Evolutionary conservation across 129 eudicot species (phyloP).

Genomic region (Silybum marianum): DNA sequence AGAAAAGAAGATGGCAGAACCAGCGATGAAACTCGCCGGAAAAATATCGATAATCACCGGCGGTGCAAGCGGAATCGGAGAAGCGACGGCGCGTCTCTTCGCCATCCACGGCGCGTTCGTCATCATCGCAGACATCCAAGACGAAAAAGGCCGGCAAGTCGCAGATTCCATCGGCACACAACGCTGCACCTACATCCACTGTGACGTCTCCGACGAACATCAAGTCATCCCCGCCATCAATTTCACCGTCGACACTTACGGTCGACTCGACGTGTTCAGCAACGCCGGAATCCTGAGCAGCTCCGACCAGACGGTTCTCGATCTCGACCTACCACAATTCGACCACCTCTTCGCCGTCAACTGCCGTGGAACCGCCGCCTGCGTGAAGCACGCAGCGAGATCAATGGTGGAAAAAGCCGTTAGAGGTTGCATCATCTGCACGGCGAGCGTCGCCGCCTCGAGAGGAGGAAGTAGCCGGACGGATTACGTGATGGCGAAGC

Average conservation of each 20-base stretch:
- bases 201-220: conserved; percentile 41
- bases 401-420: conserved; percentile 31
- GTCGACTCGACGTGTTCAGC: conserved; percentile 50
- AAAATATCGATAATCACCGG: conserved; percentile 52
- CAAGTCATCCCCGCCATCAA: conserved; percentile 37
- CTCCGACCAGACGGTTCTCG: conserved; percentile 18
- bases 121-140: conserved; percentile 49
- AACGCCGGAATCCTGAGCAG: conserved; percentile 44
- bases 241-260: conserved; percentile 23
- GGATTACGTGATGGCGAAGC: conserved; percentile 39
- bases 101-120: conserved; percentile 40
- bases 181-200: conserved; percentile 34
- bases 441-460: conserved; percentile 29
- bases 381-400: conserved; percentile 39
- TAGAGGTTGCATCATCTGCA: conserved; percentile 35
- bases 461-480: conserved; percentile 24
- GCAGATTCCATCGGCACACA: conserved; percentile 37
- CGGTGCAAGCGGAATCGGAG: conserved; percentile 54
- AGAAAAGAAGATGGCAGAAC: conserved; percentile 10
- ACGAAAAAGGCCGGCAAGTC: conserved; percentile 36
- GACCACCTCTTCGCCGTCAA: conserved; percentile 21
- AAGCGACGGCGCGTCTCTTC: conserved; percentile 50
- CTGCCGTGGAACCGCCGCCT: conserved; percentile 33
- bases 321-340: conserved; percentile 31
- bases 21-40: conserved; percentile 20